Evolutionary conservation across 2,329 filamentous ascomycete genomes (phyloP), one percentile per base, ranked within the genome.

Genomic region (Colletotrichum higginsianum): DNA sequence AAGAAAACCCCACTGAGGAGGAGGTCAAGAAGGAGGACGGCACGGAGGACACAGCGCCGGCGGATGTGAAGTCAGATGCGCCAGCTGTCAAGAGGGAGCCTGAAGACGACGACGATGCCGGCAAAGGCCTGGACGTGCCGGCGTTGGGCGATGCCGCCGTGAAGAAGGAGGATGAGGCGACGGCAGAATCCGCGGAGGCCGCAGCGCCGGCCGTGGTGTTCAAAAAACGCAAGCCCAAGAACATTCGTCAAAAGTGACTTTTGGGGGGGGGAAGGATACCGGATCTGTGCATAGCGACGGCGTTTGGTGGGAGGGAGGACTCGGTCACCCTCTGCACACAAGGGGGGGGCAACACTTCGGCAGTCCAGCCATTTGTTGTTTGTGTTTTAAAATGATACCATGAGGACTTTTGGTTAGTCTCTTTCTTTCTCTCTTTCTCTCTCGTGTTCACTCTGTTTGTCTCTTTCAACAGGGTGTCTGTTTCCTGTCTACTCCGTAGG

Each of bases 191-290:
- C 13, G 44, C 58, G 18, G 69, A 68, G 50, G 46, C 52, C 40
- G 65, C 60, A 47, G 85, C 88, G 3, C 84, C 86, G 3, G 65
- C 69, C 1, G 87, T 94, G 2, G 84, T 94, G 3, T 96, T 96
- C 82, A 96, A 95, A 83, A 95, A 95, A 83, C 86, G 93, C 65
- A 96, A 94, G 78, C 85, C 90, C 16, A 92, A 91, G 84, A 88
- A 86, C 61, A 85, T 91, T 46, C 87, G 90, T 23, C 87, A 91
- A 75, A 91, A 88, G 78, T 91, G 76, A 83, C 12, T 16, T 66
- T 65, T 56, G 57, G 21, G 8, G 16, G 15, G 44, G 23, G 26
- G n/a, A 13, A 23, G 58, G 35, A 49, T n/a, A 71, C 21, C 3
- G 23, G 15, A 30, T 55, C 47, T 49, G 67, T 61, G 55, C 21